Percentiles rank a stretch among this genome's conserved stretches.
Conservation (phyloP, 177 flowering plant genomes). For the Vitis hybrid region DNA sequence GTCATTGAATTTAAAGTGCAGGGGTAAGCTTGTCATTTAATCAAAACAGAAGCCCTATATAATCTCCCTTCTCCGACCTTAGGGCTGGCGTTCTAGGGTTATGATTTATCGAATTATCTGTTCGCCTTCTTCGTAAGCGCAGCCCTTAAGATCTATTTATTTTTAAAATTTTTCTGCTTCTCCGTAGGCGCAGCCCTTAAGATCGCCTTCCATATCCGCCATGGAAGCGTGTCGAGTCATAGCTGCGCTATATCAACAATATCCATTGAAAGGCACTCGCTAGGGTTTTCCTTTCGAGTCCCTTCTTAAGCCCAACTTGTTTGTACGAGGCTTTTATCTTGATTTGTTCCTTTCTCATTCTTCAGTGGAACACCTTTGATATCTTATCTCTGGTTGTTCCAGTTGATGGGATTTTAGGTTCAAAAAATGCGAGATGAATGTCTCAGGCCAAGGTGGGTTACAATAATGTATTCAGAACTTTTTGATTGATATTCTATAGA, state of each 20-base stretch:
- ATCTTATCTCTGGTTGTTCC: conserved; percentile 1
- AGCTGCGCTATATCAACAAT: conserved; percentile 50
- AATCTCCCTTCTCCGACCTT: neutral
- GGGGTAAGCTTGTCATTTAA: neutral
- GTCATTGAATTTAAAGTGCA: neutral
- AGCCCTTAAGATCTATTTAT: conserved; percentile 65
- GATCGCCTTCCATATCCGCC: conserved; percentile 67
- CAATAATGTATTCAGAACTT: neutral
- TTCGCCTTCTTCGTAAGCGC: conserved; percentile 25
- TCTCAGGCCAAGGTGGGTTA: conserved; percentile 20
- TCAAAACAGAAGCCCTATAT: neutral
- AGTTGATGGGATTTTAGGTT: conserved; percentile 10
- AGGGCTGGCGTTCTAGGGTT: too few species aligned
- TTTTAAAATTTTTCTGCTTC: neutral
- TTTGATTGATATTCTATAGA: neutral
- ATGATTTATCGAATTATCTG: neutral
- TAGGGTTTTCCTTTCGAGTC: conserved; percentile 52
- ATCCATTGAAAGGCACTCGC: conserved; percentile 22
- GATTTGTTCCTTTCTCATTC: conserved; percentile 6
- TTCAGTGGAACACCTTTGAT: neutral
- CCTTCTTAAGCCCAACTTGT: conserved; percentile 5
- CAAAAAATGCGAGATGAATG: neutral
- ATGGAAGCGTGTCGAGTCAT: conserved; percentile 89
- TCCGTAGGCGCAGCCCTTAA: conserved; percentile 62
- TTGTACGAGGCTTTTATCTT: conserved; percentile 1